Percentiles rank a stretch among this genome's conserved stretches.
Conservation (phyloP, 116 monocot genomes). For the Posidonia oceanica region DNA sequence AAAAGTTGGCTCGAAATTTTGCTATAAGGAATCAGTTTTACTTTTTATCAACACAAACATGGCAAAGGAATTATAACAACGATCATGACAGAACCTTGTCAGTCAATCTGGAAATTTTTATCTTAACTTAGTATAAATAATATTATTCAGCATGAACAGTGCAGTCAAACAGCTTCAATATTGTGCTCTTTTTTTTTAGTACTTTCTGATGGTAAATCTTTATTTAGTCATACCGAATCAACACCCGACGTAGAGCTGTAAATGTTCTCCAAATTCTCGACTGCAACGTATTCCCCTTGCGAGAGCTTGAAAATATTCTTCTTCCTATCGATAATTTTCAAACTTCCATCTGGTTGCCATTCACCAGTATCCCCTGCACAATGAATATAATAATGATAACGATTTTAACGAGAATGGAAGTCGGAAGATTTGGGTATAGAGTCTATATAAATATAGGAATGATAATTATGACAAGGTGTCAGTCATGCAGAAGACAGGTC, state of each 20-base stretch:
- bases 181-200: neutral
- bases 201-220: neutral
- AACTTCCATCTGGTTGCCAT: conserved; percentile 78
- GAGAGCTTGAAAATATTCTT: conserved; percentile 99
- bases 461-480: neutral
- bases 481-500: neutral
- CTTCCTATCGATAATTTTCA: conserved; percentile 91
- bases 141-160: neutral
- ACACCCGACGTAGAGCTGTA: conserved; percentile 49
- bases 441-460: neutral
- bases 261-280: conserved; percentile 89
- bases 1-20: no score
- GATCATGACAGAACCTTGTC: neutral
- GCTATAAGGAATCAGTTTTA: no score
- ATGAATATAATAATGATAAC: neutral
- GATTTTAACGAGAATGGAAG: neutral
- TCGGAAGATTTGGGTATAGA: neutral
- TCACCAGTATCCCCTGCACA: conserved; percentile 80
- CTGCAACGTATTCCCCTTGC: conserved; percentile 97
- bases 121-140: no score
- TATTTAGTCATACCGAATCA: conserved; percentile 42
- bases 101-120: no score
- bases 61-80: neutral
- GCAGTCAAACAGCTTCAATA: neutral
- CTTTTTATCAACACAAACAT: no score